Evolutionary conservation across 495 filamentous ascomycete genomes (phyloP).

Genomic region (Xylaria scruposa): DNA sequence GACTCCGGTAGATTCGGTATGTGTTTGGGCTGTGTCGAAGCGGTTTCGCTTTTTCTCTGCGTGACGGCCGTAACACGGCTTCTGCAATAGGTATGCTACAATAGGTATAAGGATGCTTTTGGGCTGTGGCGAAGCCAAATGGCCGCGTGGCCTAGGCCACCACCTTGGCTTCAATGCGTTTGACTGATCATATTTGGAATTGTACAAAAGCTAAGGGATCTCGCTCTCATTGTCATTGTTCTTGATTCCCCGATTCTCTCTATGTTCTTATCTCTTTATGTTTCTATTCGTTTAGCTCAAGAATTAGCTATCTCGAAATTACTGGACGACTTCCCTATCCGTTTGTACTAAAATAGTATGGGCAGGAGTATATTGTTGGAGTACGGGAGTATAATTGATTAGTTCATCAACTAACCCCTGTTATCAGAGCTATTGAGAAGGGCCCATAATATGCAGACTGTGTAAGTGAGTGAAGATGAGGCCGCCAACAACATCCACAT

Average conservation of each 20-base stretch:
- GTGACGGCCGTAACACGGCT: background rate
- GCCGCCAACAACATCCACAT: constrained; percentile 1
- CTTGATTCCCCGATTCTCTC: background rate
- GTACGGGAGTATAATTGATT: background rate
- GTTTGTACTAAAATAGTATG: background rate
- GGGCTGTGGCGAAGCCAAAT: constrained; percentile 15
- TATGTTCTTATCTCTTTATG: background rate
- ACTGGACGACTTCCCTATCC: background rate
- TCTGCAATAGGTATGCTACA: background rate
- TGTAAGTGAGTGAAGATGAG: constrained; percentile 12
- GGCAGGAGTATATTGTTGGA: too few relatives aligned
- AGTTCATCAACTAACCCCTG: background rate
- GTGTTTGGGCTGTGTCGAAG: constrained; percentile 3
- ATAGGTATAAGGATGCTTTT: background rate
- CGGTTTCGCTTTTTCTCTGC: background rate
- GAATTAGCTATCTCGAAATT: background rate
- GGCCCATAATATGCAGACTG: background rate
- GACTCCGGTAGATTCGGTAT: too few relatives aligned
- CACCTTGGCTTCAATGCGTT: background rate
- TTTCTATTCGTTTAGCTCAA: background rate
- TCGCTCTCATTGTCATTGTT: background rate
- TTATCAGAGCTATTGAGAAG: background rate
- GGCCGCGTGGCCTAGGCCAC: constrained; percentile 21
- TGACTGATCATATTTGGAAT: constrained; percentile 4
- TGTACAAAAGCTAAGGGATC: constrained; percentile 2